Evolutionary conservation across 345 rosid species (phyloP).

Genomic region (Eucalyptus coolabah): DNA sequence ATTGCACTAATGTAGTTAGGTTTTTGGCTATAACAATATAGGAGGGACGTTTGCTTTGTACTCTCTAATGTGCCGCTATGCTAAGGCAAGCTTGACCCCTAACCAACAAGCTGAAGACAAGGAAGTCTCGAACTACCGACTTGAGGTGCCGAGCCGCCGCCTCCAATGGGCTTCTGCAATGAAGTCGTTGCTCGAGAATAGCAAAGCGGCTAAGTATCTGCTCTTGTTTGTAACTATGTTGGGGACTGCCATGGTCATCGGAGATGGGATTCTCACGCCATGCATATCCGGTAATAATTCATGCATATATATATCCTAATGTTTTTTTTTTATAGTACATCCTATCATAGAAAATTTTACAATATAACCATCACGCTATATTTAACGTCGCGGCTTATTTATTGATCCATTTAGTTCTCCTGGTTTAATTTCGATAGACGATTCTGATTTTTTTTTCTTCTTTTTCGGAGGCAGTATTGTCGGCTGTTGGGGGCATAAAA

Average conservation of each 20-base stretch:
- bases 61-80: conserved; percentile 17
- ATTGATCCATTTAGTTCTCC: not conserved
- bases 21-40: not conserved
- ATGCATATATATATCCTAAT: not conserved
- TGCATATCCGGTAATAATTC: conserved; percentile 8
- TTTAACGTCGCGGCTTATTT: not conserved
- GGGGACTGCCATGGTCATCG: conserved; percentile 24
- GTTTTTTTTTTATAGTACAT: not conserved
- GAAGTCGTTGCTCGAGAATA: conserved; percentile 7
- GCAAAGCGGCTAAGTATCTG: not conserved
- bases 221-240: conserved; percentile 8
- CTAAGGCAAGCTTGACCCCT: conserved; percentile 9
- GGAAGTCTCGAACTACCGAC: conserved; percentile 2
- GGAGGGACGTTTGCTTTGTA: conserved; percentile 25
- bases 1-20: not conserved
- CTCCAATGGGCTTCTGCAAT: not conserved
- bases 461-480: conserved; percentile 1
- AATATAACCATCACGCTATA: not conserved
- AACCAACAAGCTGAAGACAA: conserved; percentile 15
- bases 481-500: conserved; percentile 16
- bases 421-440: not conserved
- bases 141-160: not conserved
- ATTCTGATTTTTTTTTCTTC: not conserved
- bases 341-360: not conserved
- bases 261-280: conserved; percentile 26